Conservation (phyloP, 2,329 filamentous ascomycete species). For the Fusarium coicis region DNA sequence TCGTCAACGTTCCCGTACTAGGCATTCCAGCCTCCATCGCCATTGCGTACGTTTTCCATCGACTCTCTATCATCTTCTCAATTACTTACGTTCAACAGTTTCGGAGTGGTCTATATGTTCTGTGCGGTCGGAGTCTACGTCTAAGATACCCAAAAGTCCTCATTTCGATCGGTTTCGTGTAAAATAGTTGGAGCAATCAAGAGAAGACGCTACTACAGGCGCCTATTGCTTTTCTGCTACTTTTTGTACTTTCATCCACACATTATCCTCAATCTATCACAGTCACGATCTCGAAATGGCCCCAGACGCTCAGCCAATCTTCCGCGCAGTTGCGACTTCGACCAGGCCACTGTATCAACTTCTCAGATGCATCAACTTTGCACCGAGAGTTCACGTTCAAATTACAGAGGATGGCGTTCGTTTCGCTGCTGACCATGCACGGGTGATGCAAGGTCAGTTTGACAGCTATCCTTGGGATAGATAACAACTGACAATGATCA, state of each 20-base stretch:
- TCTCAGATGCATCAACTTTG: slow-evolving; percentile 68
- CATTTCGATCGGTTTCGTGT: slow-evolving; percentile 47
- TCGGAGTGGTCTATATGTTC: slow-evolving; percentile 98
- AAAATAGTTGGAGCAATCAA: slow-evolving; percentile 52
- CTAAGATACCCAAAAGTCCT: slow-evolving; percentile 66
- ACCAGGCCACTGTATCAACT: slow-evolving; percentile 78
- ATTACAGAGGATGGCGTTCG: slow-evolving; percentile 87
- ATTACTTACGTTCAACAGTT: slow-evolving; percentile 62
- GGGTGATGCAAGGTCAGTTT: slow-evolving; percentile 85
- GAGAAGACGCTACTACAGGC: slow-evolving; percentile 47
- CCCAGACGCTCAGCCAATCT: slow-evolving; percentile 62
- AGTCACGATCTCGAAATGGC: slow-evolving; percentile 41
- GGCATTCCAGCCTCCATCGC: slow-evolving; percentile 89
- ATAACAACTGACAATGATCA: slow-evolving; percentile 28
- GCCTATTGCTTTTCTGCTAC: slow-evolving; percentile 41
- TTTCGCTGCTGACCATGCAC: slow-evolving; percentile 87
- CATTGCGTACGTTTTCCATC: slow-evolving; percentile 76
- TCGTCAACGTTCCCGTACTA: slow-evolving; percentile 79
- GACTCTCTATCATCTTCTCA: neutral
- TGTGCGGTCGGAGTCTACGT: slow-evolving; percentile 99
- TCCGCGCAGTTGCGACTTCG: slow-evolving; percentile 81
- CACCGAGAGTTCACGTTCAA: slow-evolving; percentile 70
- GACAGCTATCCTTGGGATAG: neutral
- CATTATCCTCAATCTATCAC: slow-evolving; percentile 9
- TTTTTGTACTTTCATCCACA: slow-evolving; percentile 30